A percentile compares a stretch with the other conserved stretches of the same genome.
Evolutionary conservation across 139 green algal species (phyloP).

Genomic region (Chlorella sp.): DNA sequence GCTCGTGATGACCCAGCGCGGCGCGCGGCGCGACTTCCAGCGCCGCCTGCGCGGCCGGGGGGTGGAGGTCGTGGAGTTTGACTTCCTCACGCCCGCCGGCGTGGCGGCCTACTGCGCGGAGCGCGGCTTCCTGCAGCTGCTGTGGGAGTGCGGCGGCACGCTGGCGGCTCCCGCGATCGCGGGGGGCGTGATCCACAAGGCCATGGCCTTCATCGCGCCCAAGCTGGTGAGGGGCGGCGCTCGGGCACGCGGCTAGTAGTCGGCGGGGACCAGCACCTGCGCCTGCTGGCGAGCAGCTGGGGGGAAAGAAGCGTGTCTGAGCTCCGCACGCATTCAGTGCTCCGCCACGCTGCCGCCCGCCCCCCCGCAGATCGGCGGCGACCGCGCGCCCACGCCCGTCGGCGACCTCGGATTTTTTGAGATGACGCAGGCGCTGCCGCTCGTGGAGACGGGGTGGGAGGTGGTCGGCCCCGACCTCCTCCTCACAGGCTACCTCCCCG

Average conservation of each 20-base stretch:
- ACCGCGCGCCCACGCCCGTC: conserved; percentile 86
- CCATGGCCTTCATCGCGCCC: conserved; percentile 93
- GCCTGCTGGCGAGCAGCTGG: neutral
- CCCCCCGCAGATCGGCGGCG: conserved; percentile 59
- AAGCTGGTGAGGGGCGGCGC: conserved; percentile 70
- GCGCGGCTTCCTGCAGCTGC: conserved; percentile 87
- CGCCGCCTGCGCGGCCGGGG: conserved; percentile 44
- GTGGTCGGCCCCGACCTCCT: conserved; percentile 85
- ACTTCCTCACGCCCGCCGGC: conserved; percentile 87
- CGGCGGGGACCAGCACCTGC: too few species aligned
- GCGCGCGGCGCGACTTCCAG: conserved; percentile 79
- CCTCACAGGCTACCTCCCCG: conserved; percentile 86
- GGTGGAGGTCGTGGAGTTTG: conserved; percentile 99
- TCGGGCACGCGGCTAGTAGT: too few species aligned
- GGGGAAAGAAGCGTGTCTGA: neutral
- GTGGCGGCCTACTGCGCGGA: conserved; percentile 91
- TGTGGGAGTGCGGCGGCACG: conserved; percentile 98
- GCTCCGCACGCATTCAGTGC: neutral
- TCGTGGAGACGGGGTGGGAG: conserved; percentile 68
- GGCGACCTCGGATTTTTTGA: conserved; percentile 96
- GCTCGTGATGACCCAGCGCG: conserved; percentile 95
- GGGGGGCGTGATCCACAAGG: conserved; percentile 88
- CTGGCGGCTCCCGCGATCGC: conserved; percentile 93
- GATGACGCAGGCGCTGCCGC: conserved; percentile 91
- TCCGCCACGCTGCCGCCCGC: neutral